Base-by-base conservation (phyloP, 1,139 yeast genomes). In the Blastobotrys malaysiensis region DNA sequence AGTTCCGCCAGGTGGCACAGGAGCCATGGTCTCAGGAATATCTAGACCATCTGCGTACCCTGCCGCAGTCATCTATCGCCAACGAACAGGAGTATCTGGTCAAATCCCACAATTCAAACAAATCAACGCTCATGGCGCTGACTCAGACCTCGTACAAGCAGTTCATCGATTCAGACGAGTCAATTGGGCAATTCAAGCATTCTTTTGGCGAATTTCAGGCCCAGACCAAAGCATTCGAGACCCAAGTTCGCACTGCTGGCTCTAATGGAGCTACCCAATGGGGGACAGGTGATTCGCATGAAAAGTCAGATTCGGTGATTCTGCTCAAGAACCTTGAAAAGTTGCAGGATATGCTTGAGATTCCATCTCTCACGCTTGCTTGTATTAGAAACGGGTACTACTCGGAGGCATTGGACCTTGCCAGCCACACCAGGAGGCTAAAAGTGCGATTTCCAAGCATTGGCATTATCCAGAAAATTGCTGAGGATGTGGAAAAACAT, bases 301-400 rank as follows among this genome's bases (percentile, higher is more conserved):
- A 16, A 14, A 22, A 14, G 19, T 9, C 48, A 5, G 61, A 59
- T 26, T 58, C 76, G 21, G 77, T 77, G 11, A 63, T 72, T 5
- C 73, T 88, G 9, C 70, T 88, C 48, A 76, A 80, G 43, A 84
- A 86, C 60, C 78, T 89, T 60, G 93, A 86, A 58, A 79, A 83
- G 26, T 77, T 90, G 9, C 80, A 87, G 58, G 96, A 88, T 63
- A 77, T 90, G 9, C 74, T 91, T 58, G 96, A 89, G 65, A 73
- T 93, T 31, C 98, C 98, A 0, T 79, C 95, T 1, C 70, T 91
- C 52, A 84, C 95, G 45, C 78, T 83, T 53, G 82, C 91, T n/a
- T 88, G 97, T 69, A 88, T 90, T 5, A 76, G 82, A 52, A 86
- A 87, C 53, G 97, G 97, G 0, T 88, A 88, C 66, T 93, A 90